Percentiles rank a stretch among this genome's conserved stretches.
These are phyloP conservation scores for Hanseniaspora nectarophila DNA, from an alignment of 805 yeast species.

Conservation along the genomic window DNA sequence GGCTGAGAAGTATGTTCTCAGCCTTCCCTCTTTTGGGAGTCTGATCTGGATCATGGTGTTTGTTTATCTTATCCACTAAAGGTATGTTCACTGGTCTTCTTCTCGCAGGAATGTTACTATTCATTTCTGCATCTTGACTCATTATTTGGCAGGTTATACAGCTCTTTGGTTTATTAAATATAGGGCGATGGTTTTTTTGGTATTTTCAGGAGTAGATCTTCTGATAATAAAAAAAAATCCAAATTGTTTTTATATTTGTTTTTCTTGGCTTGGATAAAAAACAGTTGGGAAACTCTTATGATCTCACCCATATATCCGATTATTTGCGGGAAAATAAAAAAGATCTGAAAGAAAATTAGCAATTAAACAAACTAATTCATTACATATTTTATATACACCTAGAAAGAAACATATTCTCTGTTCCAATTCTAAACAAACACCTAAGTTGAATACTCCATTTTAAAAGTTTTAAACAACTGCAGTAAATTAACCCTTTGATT, in stretches of 20 bases:
- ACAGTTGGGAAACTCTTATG: not conserved
- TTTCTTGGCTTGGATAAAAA: not conserved
- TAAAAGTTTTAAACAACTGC: not conserved
- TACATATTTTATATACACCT: no score
- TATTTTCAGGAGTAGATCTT: no score
- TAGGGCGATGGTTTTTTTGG: no score
- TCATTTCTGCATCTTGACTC: not conserved
- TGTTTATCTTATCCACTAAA: not conserved
- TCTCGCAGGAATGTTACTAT: not conserved
- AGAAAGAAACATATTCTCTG: no score
- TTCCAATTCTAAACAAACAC: no score
- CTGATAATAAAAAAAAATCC: no score
- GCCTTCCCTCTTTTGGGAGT: not conserved
- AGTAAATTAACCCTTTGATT: not conserved
- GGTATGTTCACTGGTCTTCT: slow-evolving; percentile 1
- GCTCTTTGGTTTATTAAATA: no score
- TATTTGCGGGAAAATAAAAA: no score
- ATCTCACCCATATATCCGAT: not conserved
- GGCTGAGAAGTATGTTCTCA: not conserved
- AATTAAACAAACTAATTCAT: no score
- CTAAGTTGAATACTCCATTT: not conserved
- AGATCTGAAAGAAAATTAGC: no score
- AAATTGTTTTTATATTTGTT: no score
- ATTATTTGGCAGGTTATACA: not conserved
- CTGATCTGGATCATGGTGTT: not conserved